A percentile compares a stretch with the other conserved stretches of the same genome.
phyloP scores from a whole-genome alignment of 495 filamentous ascomycete genomes.

The Aspergillus haitiensis region DNA sequence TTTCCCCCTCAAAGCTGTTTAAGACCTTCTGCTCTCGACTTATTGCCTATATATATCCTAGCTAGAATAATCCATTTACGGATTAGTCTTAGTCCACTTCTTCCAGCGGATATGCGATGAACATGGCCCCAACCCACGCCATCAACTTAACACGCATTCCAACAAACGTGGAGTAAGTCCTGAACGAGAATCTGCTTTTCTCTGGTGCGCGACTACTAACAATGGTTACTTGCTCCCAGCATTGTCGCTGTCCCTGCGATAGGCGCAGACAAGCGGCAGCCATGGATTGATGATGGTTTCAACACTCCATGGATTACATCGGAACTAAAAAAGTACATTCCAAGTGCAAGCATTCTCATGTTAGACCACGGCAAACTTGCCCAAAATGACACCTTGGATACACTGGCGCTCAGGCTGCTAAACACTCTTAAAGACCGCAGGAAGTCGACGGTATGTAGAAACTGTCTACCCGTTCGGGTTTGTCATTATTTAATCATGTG shows the following conservation, averaged over 20 bases:
- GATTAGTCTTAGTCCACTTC: neutral
- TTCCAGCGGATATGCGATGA: neutral
- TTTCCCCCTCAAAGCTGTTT: neutral
- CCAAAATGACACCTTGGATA: slow-evolving; percentile 50
- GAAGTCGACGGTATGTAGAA: slow-evolving; percentile 25
- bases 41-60: neutral
- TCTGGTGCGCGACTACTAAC: neutral
- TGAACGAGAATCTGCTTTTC: slow-evolving; percentile 1
- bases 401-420: slow-evolving; percentile 51
- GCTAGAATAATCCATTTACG: neutral
- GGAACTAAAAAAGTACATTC: slow-evolving; percentile 30
- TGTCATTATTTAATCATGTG: neutral
- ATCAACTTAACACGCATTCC: slow-evolving; percentile 9
- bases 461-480: neutral
- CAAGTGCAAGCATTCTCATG: slow-evolving; percentile 52
- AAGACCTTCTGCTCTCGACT: no score
- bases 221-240: slow-evolving; percentile 21
- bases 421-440: slow-evolving; percentile 45
- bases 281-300: slow-evolving; percentile 33
- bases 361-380: slow-evolving; percentile 54
- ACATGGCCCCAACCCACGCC: slow-evolving; percentile 16
- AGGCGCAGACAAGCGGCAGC: slow-evolving; percentile 40
- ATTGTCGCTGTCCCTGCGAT: slow-evolving; percentile 48
- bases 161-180: slow-evolving; percentile 44
- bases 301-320: slow-evolving; percentile 31